Base-by-base conservation (phyloP, 306 rosid species). In the Cicer pinnatifidum region DNA sequence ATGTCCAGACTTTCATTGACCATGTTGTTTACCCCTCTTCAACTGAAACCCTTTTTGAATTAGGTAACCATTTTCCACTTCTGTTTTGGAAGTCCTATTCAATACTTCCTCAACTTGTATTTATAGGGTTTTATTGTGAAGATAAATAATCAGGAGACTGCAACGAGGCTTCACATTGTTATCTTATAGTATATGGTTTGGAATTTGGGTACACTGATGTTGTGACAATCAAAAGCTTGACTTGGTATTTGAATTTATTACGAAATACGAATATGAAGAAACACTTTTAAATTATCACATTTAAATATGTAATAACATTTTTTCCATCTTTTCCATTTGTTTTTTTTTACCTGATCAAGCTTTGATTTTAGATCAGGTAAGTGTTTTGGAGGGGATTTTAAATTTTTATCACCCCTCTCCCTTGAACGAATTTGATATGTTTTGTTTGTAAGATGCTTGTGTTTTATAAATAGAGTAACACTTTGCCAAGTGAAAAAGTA, bases 91-190 rank as follows among this genome's bases (percentile, higher is more conserved):
- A 68, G 85, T 74, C 56, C 75, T 80, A 72, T 84, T 80, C 54
- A 58, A 75, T 76, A 75, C 64, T 81, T 78, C 86, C 87, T 28
- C 90, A 74, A 72, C 72, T 75, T 61, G 84, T 82, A 73, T 72
- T 68, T 73, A 67, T 67, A 70, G 81, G 87, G 82, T 85, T 82
- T 82, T 71, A 73, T 52, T 44, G 79, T 81, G 82, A 77, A 81
- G 82, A 79, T 75, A 73, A 76, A 78, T 67, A 85, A 69, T 75
- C 85, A 67, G 84, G 82, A 82, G 84, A 82, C 83, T 76, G 57
- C 84, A 84, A 72, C 64, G 88, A 84, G 85, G 91, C 84, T 75
- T 85, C 85, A 78, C 81, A 82, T 67, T 90, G 84, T 85, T 78
- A 71, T 81, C 59, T 76, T 78, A 50, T 28, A 28, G 35, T 28